These are phyloP conservation scores for Neurospora crassa DNA, from an alignment of 2,329 filamentous ascomycete genomes.

Conservation along the genomic window DNA sequence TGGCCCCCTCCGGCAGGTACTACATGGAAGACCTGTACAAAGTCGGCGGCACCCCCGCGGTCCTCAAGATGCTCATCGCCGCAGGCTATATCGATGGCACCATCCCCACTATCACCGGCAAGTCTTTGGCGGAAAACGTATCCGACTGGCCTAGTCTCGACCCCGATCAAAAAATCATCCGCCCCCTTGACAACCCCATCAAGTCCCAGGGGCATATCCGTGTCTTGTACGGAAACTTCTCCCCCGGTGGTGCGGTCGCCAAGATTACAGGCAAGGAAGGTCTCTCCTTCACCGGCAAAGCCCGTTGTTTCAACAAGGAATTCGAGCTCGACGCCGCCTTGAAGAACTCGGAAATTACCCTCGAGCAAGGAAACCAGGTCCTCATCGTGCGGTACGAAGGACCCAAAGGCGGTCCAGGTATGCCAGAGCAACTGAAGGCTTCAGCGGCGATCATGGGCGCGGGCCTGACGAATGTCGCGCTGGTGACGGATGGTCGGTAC, in stretches of 20 bases:
- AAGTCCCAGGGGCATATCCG: constrained; percentile 81
- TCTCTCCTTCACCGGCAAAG: constrained; percentile 67
- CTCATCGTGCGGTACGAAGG: constrained; percentile 90
- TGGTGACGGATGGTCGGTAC: constrained; percentile 89
- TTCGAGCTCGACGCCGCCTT: constrained; percentile 67
- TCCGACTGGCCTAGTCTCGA: constrained; percentile 66
- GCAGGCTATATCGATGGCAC: constrained; percentile 65
- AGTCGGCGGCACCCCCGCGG: constrained; percentile 74
- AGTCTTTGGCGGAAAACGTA: constrained; percentile 75
- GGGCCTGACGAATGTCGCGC: constrained; percentile 73
- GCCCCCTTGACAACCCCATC: constrained; percentile 61
- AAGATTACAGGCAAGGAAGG: constrained; percentile 98
- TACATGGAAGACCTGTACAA: constrained; percentile 79
- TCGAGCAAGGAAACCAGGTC: constrained; percentile 64
- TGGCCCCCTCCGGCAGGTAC: constrained; percentile 75
- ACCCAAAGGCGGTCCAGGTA: constrained; percentile 85
- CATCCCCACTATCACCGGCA: constrained; percentile 75
- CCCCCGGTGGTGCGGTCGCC: constrained; percentile 80
- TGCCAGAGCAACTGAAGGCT: constrained; percentile 90
- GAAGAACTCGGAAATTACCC: constrained; percentile 43
- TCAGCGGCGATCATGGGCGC: constrained; percentile 90
- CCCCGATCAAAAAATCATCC: constrained; percentile 74
- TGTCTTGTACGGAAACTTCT: constrained; percentile 78
- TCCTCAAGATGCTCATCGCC: constrained; percentile 77
- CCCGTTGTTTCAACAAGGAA: constrained; percentile 82